Base-by-base conservation (phyloP, 2,329 filamentous ascomycete species). In the Podosphaera fusca region DNA sequence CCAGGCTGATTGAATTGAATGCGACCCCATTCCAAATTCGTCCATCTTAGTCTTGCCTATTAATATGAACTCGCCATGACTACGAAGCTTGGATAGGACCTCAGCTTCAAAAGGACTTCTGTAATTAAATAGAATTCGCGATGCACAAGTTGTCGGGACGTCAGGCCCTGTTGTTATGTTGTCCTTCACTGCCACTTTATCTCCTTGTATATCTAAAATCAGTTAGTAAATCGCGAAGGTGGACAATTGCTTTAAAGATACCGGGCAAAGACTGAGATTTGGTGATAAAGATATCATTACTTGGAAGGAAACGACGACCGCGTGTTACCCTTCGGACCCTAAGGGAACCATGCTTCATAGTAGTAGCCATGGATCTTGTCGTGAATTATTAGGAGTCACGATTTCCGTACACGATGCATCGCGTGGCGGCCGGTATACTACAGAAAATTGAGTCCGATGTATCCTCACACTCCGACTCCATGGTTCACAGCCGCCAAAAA, bases 1-100 rank as follows among this genome's bases (percentile, higher is more conserved):
- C 63, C 82, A 80, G 57, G 74, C 70, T 0, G 87, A 88, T 64
- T 82, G 72, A 29, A 74, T 76, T 1, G 82, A 84, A 66, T 95
- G 83, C 7, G 87, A 94, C 1, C 88, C 88, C 89, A 95, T 95
- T 34, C 89, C 88, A 67, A 95, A 95, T 67, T 94, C 92, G 70
- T 96, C 92, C 74, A 96, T 81, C 67, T 94, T 95, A 1, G 87
- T 89, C 69, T 95, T 95, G 5, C 84, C 84, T 1, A 90, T 68
- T 4, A 76, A n/a, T 30, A 4, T 68, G 4, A 79, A 81, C 47
- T 83, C 84, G 4, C 77, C 74, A 36, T 42, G 33, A 34, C 72
- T 67, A 57, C 77, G 76, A 38, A 95, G 74, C 63, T 82, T 77
- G 55, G 75, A 71, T 38, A 94, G 80, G 21, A 95, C 81, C 7